These are phyloP conservation scores for Geoglossum cookeanum DNA, from an alignment of 2,329 filamentous ascomycete species.

Conservation along the genomic window DNA sequence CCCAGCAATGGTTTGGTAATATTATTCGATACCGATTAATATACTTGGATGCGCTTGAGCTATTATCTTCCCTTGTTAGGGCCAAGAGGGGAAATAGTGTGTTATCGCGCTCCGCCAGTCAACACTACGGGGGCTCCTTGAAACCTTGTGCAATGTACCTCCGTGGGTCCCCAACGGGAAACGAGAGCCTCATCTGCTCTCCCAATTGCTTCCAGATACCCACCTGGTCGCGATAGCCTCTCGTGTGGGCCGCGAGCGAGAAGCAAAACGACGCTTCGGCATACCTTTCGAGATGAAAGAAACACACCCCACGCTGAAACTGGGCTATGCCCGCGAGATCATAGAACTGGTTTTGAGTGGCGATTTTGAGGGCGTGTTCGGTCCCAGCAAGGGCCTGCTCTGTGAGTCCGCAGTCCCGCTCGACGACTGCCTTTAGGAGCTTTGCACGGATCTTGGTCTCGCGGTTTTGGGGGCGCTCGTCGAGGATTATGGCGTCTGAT, in stretches of 20 bases:
- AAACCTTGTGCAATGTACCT: neutral
- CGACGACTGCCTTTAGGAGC: neutral
- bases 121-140: neutral
- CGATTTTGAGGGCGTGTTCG: neutral
- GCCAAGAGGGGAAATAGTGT: too few relatives aligned
- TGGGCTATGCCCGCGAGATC: neutral
- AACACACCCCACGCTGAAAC: neutral
- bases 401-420: neutral
- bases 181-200: neutral
- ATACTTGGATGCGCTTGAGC: neutral
- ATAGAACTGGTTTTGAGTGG: neutral
- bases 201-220: neutral
- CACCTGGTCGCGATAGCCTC: neutral
- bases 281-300: neutral
- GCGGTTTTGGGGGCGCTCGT: neutral
- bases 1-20: neutral
- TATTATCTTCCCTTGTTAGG: neutral
- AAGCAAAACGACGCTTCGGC: slow-evolving; percentile 1
- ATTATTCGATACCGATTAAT: neutral
- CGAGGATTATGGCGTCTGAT: neutral
- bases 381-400: neutral
- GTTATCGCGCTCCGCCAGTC: too few relatives aligned
- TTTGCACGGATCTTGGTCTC: neutral
- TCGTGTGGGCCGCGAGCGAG: neutral
- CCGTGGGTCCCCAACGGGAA: neutral